A percentile compares a stretch with the other conserved stretches of the same genome.
phyloP scores from a whole-genome alignment of 352 stramenopile genomes.

The Poterioochromonas sp. region DNA sequence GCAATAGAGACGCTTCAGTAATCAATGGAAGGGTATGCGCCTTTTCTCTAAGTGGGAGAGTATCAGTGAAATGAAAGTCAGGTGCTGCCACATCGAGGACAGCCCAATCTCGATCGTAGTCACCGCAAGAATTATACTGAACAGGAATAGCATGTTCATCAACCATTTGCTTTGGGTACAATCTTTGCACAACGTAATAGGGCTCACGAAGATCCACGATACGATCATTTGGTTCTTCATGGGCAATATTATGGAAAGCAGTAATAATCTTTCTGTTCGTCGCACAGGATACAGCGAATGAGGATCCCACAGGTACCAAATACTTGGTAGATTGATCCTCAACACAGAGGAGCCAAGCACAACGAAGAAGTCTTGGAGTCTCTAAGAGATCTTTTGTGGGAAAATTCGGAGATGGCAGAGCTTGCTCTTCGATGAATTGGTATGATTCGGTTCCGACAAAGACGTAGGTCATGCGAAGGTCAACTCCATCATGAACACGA shows the following conservation, averaged over 20 bases:
- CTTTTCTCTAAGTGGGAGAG: not conserved
- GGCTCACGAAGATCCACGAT: not conserved
- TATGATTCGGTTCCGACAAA: too few species aligned
- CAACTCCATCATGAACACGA: too few species aligned
- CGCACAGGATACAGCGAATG: not conserved
- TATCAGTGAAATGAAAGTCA: not conserved
- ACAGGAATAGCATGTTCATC: not conserved
- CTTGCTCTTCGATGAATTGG: too few species aligned
- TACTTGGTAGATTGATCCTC: not conserved
- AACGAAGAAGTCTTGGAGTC: not conserved
- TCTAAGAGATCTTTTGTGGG: too few species aligned
- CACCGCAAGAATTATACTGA: not conserved
- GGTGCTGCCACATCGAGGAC: not conserved
- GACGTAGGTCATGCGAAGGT: too few species aligned
- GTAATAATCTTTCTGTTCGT: not conserved
- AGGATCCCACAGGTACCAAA: not conserved
- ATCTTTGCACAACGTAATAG: not conserved
- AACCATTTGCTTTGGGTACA: not conserved
- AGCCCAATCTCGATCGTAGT: conserved; percentile 3
- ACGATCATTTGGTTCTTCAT: not conserved
- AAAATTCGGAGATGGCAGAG: too few species aligned
- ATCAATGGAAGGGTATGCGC: not conserved
- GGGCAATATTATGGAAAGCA: not conserved
- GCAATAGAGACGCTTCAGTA: not conserved
- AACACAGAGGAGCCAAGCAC: not conserved